A percentile compares a stretch with the other conserved stretches of the same genome.
These are phyloP conservation scores for Boletus sensibilis DNA, from an alignment of 768 basidiomycete genomes.

Conservation along the genomic window DNA sequence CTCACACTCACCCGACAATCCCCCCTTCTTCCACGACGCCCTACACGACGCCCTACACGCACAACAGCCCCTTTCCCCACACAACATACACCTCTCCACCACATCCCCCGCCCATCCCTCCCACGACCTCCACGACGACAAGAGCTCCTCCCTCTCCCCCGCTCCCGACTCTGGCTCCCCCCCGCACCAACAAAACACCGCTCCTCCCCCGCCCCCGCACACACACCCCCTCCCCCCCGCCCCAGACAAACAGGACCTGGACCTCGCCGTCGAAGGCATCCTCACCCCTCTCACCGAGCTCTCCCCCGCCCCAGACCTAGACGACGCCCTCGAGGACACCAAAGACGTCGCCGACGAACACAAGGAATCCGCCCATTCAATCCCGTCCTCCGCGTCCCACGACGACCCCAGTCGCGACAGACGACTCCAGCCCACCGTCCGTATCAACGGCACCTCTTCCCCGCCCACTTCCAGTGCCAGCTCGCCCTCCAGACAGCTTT, in stretches of 20 bases:
- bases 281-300: constrained; percentile 79
- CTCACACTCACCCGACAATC: constrained; percentile 22
- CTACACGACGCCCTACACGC: constrained; percentile 20
- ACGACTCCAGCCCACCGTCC: constrained; percentile 14
- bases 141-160: constrained; percentile 58
- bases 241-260: constrained; percentile 33
- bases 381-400: constrained; percentile 19
- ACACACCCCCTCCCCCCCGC: constrained; percentile 14
- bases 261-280: constrained; percentile 40
- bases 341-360: constrained; percentile 39
- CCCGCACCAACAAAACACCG: constrained; percentile 23
- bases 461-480: constrained; percentile 15
- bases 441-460: constrained; percentile 26
- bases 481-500: constrained; percentile 25
- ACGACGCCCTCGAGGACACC: constrained; percentile 36
- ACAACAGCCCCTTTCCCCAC: constrained; percentile 18
- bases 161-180: constrained; percentile 47
- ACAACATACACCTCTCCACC: constrained; percentile 15
- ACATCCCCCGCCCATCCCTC: constrained; percentile 13
- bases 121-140: constrained; percentile 36
- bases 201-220: constrained; percentile 20
- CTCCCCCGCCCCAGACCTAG: constrained; percentile 62
- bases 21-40: constrained; percentile 30
- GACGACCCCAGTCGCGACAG: constrained; percentile 20
- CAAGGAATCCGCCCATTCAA: constrained; percentile 9